These are phyloP conservation scores for Neonectria coccinea DNA, from an alignment of 2,329 filamentous ascomycete genomes.

Conservation along the genomic window DNA sequence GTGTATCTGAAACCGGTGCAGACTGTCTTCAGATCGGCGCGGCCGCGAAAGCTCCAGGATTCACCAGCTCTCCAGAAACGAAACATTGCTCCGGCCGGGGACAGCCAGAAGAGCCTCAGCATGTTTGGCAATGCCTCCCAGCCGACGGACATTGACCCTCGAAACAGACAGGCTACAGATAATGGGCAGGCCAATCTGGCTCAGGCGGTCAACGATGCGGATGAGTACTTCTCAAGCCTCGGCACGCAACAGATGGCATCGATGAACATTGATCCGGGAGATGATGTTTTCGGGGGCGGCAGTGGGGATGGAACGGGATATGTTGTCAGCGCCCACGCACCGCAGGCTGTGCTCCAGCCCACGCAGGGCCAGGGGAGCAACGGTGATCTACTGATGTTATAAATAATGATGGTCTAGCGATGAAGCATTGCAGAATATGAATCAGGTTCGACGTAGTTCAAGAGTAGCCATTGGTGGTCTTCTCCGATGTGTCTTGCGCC, in stretches of 20 bases:
- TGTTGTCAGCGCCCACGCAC: constrained; percentile 85
- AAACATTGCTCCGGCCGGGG: constrained; percentile 64
- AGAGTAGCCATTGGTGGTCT: constrained; percentile 6
- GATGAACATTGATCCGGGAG: constrained; percentile 74
- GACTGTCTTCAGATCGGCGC: constrained; percentile 91
- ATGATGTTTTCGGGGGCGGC: constrained; percentile 71
- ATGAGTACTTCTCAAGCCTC: constrained; percentile 88
- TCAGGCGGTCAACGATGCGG: constrained; percentile 84
- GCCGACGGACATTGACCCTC: constrained; percentile 62
- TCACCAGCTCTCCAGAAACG: constrained; percentile 88
- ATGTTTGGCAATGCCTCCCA: constrained; percentile 67
- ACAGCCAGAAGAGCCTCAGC: constrained; percentile 70
- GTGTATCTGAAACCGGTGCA: constrained; percentile 98
- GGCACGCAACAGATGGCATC: constrained; percentile 78
- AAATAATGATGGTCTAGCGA: constrained; percentile 43
- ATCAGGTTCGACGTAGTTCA: constrained; percentile 17
- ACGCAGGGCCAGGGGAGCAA: constrained; percentile 73
- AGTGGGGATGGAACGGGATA: constrained; percentile 66
- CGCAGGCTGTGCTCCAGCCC: constrained; percentile 80
- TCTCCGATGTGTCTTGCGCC: background rate
- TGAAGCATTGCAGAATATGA: constrained; percentile 31
- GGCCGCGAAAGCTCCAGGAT: constrained; percentile 81
- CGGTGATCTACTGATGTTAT: constrained; percentile 78
- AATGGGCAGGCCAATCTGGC: constrained; percentile 64
- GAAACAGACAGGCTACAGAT: constrained; percentile 48